phyloP scores from a whole-genome alignment of 495 filamentous ascomycete genomes.

The Penicillium coprophilum region DNA sequence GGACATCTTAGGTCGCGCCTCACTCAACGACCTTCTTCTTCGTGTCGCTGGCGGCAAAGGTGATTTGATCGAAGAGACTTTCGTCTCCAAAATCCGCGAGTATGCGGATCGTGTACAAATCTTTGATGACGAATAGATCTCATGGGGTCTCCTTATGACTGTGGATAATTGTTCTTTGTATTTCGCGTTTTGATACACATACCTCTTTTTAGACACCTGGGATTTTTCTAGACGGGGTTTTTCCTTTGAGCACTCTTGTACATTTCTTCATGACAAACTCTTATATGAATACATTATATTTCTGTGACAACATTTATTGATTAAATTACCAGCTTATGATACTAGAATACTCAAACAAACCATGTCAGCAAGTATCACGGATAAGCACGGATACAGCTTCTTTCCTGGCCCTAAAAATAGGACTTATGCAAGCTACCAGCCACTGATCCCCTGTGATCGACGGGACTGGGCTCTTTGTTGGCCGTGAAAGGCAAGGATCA shows the following conservation, averaged over 20 bases:
- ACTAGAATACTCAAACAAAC: neutral
- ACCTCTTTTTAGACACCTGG: neutral
- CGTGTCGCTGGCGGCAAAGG: slow-evolving; percentile 87
- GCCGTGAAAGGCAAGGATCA: neutral
- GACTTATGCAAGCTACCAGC: neutral
- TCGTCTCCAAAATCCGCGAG: slow-evolving; percentile 74
- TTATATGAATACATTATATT: slow-evolving; percentile 2
- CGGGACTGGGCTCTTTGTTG: neutral
- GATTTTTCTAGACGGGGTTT: slow-evolving; percentile 4
- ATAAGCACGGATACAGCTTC: neutral
- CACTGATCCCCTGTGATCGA: slow-evolving; percentile 2
- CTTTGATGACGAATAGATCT: slow-evolving; percentile 56
- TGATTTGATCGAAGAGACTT: slow-evolving; percentile 71
- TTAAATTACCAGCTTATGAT: neutral
- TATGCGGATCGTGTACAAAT: slow-evolving; percentile 81
- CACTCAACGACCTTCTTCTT: slow-evolving; percentile 87
- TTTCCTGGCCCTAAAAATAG: neutral
- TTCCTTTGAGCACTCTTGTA: slow-evolving; percentile 3
- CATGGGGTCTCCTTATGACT: neutral
- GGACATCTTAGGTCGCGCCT: slow-evolving; percentile 86
- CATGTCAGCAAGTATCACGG: neutral
- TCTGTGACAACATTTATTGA: neutral
- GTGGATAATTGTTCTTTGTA: neutral
- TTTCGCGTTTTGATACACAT: slow-evolving; percentile 5
- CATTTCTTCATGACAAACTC: neutral